These are phyloP conservation scores for Penicillium oxalicum DNA, from an alignment of 2,329 filamentous ascomycete genomes.

Conservation along the genomic window DNA sequence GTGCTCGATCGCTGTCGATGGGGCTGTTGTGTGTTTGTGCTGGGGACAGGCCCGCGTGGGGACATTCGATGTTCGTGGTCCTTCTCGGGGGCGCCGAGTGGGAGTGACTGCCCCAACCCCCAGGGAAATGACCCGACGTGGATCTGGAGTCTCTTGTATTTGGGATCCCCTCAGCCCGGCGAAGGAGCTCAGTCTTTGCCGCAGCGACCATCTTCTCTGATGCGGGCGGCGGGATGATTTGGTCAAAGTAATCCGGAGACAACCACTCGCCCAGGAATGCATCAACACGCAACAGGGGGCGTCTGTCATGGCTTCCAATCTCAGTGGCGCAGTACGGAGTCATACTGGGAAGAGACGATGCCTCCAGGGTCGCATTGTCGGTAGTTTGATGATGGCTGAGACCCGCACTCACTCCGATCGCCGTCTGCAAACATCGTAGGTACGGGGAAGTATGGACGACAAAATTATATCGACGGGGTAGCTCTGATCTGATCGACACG, in stretches of 20 bases:
- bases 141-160: conserved; percentile 34
- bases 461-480: conserved; percentile 48
- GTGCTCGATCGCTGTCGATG: conserved; percentile 47
- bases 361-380: conserved; percentile 10
- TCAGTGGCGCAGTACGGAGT: neutral
- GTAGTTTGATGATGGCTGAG: conserved; percentile 49
- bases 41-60: neutral
- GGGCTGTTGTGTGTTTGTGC: conserved; percentile 12
- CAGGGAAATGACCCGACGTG: conserved; percentile 46
- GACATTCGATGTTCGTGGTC: conserved; percentile 20
- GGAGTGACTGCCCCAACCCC: conserved; percentile 48
- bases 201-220: conserved; percentile 81
- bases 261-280: conserved; percentile 95
- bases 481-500: conserved; percentile 9
- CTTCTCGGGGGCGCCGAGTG: conserved; percentile 20
- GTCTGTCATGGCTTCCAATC: conserved; percentile 8
- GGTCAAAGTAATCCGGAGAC: conserved; percentile 84
- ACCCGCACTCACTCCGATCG: conserved; percentile 79
- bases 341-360: conserved; percentile 1
- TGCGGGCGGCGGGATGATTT: conserved; percentile 80
- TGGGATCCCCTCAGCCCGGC: conserved; percentile 62
- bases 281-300: conserved; percentile 64
- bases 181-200: conserved; percentile 80
- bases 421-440: conserved; percentile 85
- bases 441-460: conserved; percentile 93